Evolutionary conservation across 106 monocot species (phyloP).

Genomic region (Iris macrosiphon): DNA sequence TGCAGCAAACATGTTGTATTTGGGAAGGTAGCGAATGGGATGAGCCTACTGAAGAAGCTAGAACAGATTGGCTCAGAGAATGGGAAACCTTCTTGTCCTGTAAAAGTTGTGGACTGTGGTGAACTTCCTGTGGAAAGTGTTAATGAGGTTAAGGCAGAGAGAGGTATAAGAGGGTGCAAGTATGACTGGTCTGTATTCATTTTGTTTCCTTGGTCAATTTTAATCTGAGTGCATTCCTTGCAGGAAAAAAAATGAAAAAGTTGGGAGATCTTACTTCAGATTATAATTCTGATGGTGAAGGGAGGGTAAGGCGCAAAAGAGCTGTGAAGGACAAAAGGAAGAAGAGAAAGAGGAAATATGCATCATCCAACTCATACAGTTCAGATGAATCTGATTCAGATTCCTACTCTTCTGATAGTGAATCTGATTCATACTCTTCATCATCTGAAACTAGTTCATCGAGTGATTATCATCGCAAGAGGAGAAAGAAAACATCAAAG

Average conservation of each 20-base stretch:
- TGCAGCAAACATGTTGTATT: constrained; percentile 53
- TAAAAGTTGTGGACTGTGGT: constrained; percentile 50
- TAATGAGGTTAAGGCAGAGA: constrained; percentile 1
- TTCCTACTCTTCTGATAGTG: constrained; percentile 33
- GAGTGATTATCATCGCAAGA: constrained; percentile 37
- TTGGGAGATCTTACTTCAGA: constrained; percentile 9
- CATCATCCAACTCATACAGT: constrained; percentile 36
- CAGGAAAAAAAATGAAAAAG: constrained; percentile 28
- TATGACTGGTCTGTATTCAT: background rate
- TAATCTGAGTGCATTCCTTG: background rate
- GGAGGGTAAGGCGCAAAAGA: constrained; percentile 11
- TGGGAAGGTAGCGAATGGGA: constrained; percentile 38
- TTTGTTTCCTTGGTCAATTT: background rate
- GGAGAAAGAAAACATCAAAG: constrained; percentile 29
- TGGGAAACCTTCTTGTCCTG: constrained; percentile 27
- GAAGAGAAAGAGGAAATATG: constrained; percentile 36
- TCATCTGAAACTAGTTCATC: constrained; percentile 41
- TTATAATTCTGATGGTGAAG: constrained; percentile 22
- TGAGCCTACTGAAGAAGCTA: constrained; percentile 30
- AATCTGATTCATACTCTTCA: constrained; percentile 36
- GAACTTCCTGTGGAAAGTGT: constrained; percentile 18
- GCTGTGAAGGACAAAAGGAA: constrained; percentile 11
- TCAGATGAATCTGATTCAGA: constrained; percentile 32
- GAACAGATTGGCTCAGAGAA: constrained; percentile 26
- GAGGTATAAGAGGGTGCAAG: constrained; percentile 16